Evolutionary conservation across 2,329 filamentous ascomycete genomes (phyloP).

Genomic region (Trichoderma simmonsii): DNA sequence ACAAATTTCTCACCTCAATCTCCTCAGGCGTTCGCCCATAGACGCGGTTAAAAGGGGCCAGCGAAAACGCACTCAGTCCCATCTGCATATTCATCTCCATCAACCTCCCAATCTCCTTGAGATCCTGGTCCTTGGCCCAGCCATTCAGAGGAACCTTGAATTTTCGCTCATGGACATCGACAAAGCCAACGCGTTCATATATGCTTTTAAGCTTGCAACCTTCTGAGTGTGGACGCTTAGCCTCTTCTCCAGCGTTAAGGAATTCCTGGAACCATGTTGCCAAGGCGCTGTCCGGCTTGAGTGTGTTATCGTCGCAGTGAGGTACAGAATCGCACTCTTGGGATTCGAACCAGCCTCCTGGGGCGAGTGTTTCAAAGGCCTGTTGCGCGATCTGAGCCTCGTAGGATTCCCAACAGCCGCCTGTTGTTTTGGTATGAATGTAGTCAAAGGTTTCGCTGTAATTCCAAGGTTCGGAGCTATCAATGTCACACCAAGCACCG

Average conservation of each 20-base stretch:
- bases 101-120: conserved; percentile 44
- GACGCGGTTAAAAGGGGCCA: conserved; percentile 40
- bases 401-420: conserved; percentile 50
- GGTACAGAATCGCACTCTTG: conserved; percentile 44
- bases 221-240: conserved; percentile 38
- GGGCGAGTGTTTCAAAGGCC: conserved; percentile 47
- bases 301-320: conserved; percentile 45
- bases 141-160: conserved; percentile 54
- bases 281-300: conserved; percentile 38
- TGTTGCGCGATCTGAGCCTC: conserved; percentile 49
- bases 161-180: conserved; percentile 50
- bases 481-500: neutral
- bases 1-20: conserved; percentile 42
- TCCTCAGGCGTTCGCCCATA: conserved; percentile 42
- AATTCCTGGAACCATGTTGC: conserved; percentile 41
- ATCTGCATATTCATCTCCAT: conserved; percentile 44
- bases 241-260: conserved; percentile 35
- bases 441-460: conserved; percentile 55
- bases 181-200: conserved; percentile 50
- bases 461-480: conserved; percentile 48
- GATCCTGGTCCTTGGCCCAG: conserved; percentile 48
- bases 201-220: conserved; percentile 35
- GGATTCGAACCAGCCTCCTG: conserved; percentile 55
- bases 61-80: conserved; percentile 45
- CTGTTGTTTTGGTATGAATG: conserved; percentile 50